Percentiles rank a stretch among this genome's conserved stretches.
Conservation (phyloP, 1,284 basidiomycete genomes). For the Boletus hoseneyae region DNA sequence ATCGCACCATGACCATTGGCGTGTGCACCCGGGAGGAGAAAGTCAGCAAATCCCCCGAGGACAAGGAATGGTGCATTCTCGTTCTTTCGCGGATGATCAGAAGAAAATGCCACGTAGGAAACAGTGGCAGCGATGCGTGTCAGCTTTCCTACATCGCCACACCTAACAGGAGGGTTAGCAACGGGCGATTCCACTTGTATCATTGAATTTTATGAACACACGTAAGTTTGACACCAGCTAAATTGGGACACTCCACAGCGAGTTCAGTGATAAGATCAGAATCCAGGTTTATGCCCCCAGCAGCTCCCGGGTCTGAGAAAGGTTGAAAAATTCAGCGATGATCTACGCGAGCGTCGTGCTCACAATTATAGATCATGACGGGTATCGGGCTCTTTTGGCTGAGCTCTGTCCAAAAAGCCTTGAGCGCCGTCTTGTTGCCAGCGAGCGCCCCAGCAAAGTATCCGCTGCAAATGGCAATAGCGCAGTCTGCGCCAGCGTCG, state of each 20-base stretch:
- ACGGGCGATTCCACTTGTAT: not conserved
- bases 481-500: slow-evolving; percentile 78
- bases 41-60: slow-evolving; percentile 77
- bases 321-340: slow-evolving; percentile 1
- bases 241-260: slow-evolving; percentile 66
- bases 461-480: slow-evolving; percentile 81
- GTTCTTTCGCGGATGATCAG: slow-evolving; percentile 63
- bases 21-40: slow-evolving; percentile 68
- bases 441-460: slow-evolving; percentile 80
- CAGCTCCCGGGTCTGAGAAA: slow-evolving; percentile 69
- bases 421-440: slow-evolving; percentile 62
- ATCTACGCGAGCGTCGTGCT: slow-evolving; percentile 27
- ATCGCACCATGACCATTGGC: slow-evolving; percentile 77
- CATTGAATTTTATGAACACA: slow-evolving; percentile 37
- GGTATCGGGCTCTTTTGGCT: slow-evolving; percentile 79
- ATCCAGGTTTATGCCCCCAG: slow-evolving; percentile 82
- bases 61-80: slow-evolving; percentile 67
- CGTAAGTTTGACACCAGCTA: slow-evolving; percentile 86
- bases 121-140: slow-evolving; percentile 76
- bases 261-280: slow-evolving; percentile 82
- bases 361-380: slow-evolving; percentile 89
- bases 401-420: slow-evolving; percentile 76
- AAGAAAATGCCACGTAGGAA: slow-evolving; percentile 53
- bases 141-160: slow-evolving; percentile 88
- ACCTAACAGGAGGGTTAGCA: slow-evolving; percentile 44